Evolutionary conservation across 805 yeast genomes (phyloP), one percentile per base, ranked within the genome.

Genomic region (Ogataea henricii): DNA sequence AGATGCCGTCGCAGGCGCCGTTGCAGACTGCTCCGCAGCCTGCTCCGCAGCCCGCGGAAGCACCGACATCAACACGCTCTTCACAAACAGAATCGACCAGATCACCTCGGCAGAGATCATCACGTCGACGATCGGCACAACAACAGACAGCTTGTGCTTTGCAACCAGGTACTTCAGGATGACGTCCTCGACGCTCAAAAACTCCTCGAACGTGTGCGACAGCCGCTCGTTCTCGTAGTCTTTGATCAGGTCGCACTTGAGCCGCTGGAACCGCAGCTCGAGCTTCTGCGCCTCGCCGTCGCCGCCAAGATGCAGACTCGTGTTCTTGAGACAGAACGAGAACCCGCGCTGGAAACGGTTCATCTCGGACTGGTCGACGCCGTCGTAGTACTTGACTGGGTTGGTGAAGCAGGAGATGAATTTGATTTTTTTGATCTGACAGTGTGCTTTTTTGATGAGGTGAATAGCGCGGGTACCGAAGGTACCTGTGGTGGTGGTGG

Each of bases 21-120:
- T n/a, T n/a, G n/a, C n/a, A n/a, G n/a, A n/a, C n/a, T n/a, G n/a
- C n/a, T n/a, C n/a, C n/a, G n/a, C n/a, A n/a, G n/a, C n/a, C n/a
- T n/a, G n/a, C n/a, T n/a, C n/a, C n/a, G n/a, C n/a, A n/a, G n/a
- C n/a, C 25, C 8, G 8, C 25, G 61, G 60, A 12, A 56, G 16
- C 17, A 46, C 47, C 2, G 55, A 44, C 4, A 35, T 8, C 9
- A 59, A 10, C 6, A 56, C 45, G 2, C 58, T 46, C 34, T 49
- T 50, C 3, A 66, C 56, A 53, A 66, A 67, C 22, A 65, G 26
- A 1, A 61, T 6, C 2, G 64, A 52, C 71, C 71, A 67, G 16
- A 65, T 35, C 4, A 56, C 58, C 42, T 67, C 70, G n/a, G 62
- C 58, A 2, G 69, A 62, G 3, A 66, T 14, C 1, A 42, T 43